Evolutionary conservation across 148 eudicot genomes (phyloP).

Genomic region (Vaccinium vitisidaea): DNA sequence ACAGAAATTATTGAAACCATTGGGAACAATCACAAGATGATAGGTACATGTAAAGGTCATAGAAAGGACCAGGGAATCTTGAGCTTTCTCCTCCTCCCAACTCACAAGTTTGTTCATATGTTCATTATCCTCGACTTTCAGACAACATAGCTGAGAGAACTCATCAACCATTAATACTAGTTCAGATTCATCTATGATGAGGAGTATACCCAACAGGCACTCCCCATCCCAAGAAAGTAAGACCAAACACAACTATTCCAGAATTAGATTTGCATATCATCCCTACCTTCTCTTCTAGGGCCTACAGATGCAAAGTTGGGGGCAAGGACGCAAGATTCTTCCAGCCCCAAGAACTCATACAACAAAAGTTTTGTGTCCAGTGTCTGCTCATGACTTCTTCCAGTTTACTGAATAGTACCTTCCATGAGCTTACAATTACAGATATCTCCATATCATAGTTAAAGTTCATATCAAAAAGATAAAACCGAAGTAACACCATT

Average conservation of each 20-base stretch:
- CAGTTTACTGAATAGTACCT: not conserved
- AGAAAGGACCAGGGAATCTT: not conserved
- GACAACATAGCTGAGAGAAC: not conserved
- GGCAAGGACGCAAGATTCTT: not conserved
- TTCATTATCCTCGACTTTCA: not conserved
- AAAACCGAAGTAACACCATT: not conserved
- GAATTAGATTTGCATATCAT: not conserved
- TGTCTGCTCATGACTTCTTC: not conserved
- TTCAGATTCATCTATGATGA: not conserved
- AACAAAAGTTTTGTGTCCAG: not conserved
- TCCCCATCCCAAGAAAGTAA: not conserved
- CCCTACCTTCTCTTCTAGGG: not conserved
- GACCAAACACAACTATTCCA: not conserved
- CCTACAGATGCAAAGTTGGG: not conserved
- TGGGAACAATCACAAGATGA: not conserved
- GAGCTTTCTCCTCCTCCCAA: not conserved
- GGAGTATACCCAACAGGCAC: not conserved
- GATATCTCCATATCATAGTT: too few relatives aligned
- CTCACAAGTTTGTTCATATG: not conserved
- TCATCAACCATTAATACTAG: not conserved
- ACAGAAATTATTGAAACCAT: not conserved
- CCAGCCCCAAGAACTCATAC: not conserved
- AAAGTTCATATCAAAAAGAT: not conserved
- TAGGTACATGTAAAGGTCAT: not conserved
- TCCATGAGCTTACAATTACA: not conserved